Conservation (phyloP, 768 basidiomycete species). For the Piloderma croceum region DNA sequence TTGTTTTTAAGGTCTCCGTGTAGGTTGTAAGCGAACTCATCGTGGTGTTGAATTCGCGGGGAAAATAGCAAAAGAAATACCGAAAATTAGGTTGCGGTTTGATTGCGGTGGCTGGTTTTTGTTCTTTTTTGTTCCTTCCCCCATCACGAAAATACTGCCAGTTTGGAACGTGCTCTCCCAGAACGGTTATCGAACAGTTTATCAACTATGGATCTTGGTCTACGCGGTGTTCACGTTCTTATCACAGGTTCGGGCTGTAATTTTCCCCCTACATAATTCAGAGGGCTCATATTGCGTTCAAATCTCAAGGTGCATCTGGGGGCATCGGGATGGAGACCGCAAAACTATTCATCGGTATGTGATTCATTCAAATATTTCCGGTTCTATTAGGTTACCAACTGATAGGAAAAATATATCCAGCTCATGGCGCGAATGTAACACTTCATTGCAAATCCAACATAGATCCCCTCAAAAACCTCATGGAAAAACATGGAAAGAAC, state of each 20-base stretch:
- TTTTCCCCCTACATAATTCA: background rate
- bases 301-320: constrained; percentile 59
- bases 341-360: constrained; percentile 54
- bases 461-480: constrained; percentile 36
- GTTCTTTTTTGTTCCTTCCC: too few relatives aligned
- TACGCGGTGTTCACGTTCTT: constrained; percentile 59
- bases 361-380: constrained; percentile 30
- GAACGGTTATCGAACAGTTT: too few relatives aligned
- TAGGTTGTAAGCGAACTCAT: too few relatives aligned
- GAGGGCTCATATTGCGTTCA: background rate
- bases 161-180: too few relatives aligned
- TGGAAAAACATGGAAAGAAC: constrained; percentile 29
- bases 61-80: too few relatives aligned
- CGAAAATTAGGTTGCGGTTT: too few relatives aligned
- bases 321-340: constrained; percentile 73
- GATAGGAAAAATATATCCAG: constrained; percentile 28
- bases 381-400: background rate
- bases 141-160: too few relatives aligned
- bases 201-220: constrained; percentile 49
- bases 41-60: too few relatives aligned
- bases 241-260: constrained; percentile 48
- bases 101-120: too few relatives aligned
- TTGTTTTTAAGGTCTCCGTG: too few relatives aligned
- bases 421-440: constrained; percentile 65
- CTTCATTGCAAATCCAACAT: constrained; percentile 63